phyloP scores from a whole-genome alignment of 2,329 filamentous ascomycete species.

The Xylariaceae sp. region DNA sequence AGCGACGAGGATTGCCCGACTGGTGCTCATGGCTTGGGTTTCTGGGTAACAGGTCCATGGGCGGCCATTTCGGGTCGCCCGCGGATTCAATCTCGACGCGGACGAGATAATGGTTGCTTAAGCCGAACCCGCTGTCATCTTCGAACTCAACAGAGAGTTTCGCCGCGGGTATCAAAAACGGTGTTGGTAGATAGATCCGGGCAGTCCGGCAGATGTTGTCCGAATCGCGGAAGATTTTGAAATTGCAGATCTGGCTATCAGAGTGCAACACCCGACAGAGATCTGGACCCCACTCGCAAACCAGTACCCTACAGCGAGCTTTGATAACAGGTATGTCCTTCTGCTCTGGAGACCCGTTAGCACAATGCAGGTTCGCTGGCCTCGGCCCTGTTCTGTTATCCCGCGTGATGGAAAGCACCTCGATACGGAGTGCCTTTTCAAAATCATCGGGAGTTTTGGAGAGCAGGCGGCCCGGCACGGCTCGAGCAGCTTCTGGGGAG shows the following conservation, averaged over 20 bases:
- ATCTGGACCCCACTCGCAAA: constrained; percentile 32
- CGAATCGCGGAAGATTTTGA: constrained; percentile 45
- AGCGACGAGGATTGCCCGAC: constrained; percentile 23
- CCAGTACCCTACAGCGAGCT: constrained; percentile 40
- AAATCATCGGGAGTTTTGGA: constrained; percentile 24
- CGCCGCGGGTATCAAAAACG: constrained; percentile 48
- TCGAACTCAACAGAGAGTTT: constrained; percentile 45
- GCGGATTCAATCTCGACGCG: constrained; percentile 48
- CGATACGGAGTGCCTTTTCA: constrained; percentile 44
- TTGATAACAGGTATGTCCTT: constrained; percentile 33
- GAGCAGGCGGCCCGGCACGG: constrained; percentile 21
- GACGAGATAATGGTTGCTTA: constrained; percentile 46
- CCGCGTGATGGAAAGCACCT: constrained; percentile 49
- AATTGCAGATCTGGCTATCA: constrained; percentile 48
- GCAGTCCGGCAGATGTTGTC: constrained; percentile 42
- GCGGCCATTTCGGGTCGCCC: constrained; percentile 47
- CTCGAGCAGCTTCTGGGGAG: constrained; percentile 30
- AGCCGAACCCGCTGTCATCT: constrained; percentile 42
- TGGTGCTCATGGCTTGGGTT: constrained; percentile 24
- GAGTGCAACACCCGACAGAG: constrained; percentile 44
- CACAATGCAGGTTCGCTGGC: constrained; percentile 32
- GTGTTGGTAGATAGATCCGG: constrained; percentile 41
- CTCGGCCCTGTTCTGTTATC: constrained; percentile 40
- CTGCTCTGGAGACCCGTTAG: constrained; percentile 31
- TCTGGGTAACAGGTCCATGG: constrained; percentile 36